Evolutionary conservation across 2,329 filamentous ascomycete genomes (phyloP).

Genomic region (Trichoderma arundinaceum): DNA sequence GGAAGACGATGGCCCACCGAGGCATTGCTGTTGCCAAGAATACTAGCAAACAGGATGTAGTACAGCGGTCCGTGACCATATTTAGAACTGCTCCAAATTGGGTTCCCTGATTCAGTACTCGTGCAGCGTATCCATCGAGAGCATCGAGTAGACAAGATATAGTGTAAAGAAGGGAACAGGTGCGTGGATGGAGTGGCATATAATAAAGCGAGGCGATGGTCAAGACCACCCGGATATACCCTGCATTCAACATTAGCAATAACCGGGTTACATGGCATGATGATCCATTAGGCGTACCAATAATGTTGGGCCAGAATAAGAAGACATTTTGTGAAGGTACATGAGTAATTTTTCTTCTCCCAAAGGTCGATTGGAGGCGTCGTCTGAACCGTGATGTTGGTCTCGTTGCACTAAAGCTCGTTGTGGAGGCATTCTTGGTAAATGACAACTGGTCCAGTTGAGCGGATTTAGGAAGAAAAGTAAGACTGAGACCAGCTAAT

Average conservation of each 20-base stretch:
- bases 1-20: slow-evolving; percentile 89
- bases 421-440: not conserved
- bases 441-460: not conserved
- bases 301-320: slow-evolving; percentile 78
- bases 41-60: slow-evolving; percentile 88
- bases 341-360: not conserved
- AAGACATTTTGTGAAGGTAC: slow-evolving; percentile 71
- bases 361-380: not conserved
- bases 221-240: slow-evolving; percentile 76
- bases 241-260: slow-evolving; percentile 48
- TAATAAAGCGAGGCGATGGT: slow-evolving; percentile 93
- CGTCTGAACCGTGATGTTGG: not conserved
- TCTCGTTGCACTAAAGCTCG: not conserved
- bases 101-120: slow-evolving; percentile 80
- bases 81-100: slow-evolving; percentile 94
- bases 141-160: slow-evolving; percentile 93
- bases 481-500: too few relatives aligned
- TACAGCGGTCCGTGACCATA: slow-evolving; percentile 98
- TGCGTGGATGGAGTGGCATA: slow-evolving; percentile 95
- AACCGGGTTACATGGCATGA: not conserved
- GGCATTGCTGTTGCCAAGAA: slow-evolving; percentile 96
- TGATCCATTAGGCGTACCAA: slow-evolving; percentile 58
- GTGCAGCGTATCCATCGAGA: slow-evolving; percentile 85
- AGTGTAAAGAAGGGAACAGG: slow-evolving; percentile 87
- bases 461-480: too few relatives aligned